Evolutionary conservation across 2,329 filamentous ascomycete species (phyloP).

Genomic region (Magnaporthiopsis rhizophila): DNA sequence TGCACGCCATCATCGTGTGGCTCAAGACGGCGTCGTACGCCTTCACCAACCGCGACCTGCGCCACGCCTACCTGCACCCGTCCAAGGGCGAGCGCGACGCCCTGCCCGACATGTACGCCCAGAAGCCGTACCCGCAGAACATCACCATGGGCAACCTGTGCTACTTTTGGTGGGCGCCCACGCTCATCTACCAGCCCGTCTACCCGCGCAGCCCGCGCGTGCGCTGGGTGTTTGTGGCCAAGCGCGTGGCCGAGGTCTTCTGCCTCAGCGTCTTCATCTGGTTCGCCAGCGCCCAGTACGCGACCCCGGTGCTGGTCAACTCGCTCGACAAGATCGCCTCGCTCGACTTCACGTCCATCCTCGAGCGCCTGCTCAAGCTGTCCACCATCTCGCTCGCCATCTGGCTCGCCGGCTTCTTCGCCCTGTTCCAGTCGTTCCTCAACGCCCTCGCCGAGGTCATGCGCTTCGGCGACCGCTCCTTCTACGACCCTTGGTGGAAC

Average conservation of each 20-base stretch:
- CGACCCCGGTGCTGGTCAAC: constrained; percentile 80
- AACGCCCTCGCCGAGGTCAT: constrained; percentile 88
- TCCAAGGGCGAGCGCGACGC: constrained; percentile 55
- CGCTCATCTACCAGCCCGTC: constrained; percentile 90
- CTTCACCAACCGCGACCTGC: constrained; percentile 90
- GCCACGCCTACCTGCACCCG: constrained; percentile 81
- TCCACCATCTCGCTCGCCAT: constrained; percentile 93
- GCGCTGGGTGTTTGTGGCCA: constrained; percentile 80
- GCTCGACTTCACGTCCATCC: constrained; percentile 70
- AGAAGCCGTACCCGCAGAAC: constrained; percentile 84
- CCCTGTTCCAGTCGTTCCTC: constrained; percentile 84
- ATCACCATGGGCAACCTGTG: constrained; percentile 80
- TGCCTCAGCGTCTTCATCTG: constrained; percentile 84
- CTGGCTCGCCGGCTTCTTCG: constrained; percentile 97
- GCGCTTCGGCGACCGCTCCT: constrained; percentile 84
- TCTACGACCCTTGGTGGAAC: constrained; percentile 99
- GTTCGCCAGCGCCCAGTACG: constrained; percentile 92
- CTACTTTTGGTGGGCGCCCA: constrained; percentile 98
- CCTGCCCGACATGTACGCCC: constrained; percentile 72
- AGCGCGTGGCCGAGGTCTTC: constrained; percentile 70
- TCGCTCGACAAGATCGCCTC: constrained; percentile 80
- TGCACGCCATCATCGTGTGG: constrained; percentile 93
- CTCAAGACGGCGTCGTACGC: constrained; percentile 94
- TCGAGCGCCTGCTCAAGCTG: constrained; percentile 87
- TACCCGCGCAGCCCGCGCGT: constrained; percentile 80